These are phyloP conservation scores for Calocybe indica DNA, from an alignment of 768 basidiomycete genomes.

Conservation along the genomic window DNA sequence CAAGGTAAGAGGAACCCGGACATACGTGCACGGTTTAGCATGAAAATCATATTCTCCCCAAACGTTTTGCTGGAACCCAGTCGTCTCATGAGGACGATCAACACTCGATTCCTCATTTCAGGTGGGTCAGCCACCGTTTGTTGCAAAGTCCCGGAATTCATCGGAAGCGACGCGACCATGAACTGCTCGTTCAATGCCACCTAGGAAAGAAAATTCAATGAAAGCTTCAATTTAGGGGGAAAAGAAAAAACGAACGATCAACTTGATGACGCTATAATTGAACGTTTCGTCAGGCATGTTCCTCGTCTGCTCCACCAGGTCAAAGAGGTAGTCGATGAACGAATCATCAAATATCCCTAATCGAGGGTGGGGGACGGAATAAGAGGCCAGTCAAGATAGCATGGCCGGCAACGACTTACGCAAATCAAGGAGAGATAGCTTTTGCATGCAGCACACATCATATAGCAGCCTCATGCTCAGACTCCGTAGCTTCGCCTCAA, in stretches of 20 bases:
- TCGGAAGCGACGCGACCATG: slow-evolving; percentile 76
- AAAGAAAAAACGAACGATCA: slow-evolving; percentile 59
- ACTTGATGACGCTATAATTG: slow-evolving; percentile 93
- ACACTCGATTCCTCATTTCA: slow-evolving; percentile 67
- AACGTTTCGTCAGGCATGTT: slow-evolving; percentile 86
- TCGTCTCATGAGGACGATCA: slow-evolving; percentile 79
- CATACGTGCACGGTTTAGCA: slow-evolving; percentile 92
- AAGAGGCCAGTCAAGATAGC: background rate
- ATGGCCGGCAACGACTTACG: slow-evolving; percentile 37
- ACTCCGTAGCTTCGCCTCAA: slow-evolving; percentile 76
- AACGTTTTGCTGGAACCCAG: slow-evolving; percentile 89
- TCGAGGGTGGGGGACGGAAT: slow-evolving; percentile 1
- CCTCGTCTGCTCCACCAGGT: slow-evolving; percentile 89
- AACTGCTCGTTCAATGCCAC: slow-evolving; percentile 96
- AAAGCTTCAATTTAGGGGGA: background rate
- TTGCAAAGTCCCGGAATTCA: background rate
- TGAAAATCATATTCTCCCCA: slow-evolving; percentile 98
- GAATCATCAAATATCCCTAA: slow-evolving; percentile 73
- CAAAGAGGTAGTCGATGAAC: slow-evolving; percentile 87
- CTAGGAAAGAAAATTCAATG: slow-evolving; percentile 29
- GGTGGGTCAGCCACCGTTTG: slow-evolving; percentile 12
- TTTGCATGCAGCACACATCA: slow-evolving; percentile 90
- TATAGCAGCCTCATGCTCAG: slow-evolving; percentile 76
- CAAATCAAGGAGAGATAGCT: slow-evolving; percentile 71
- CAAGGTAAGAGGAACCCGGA: slow-evolving; percentile 7